Percentiles rank a stretch among this genome's conserved stretches.
Evolutionary conservation across 164 flowering plant genomes (phyloP).

Genomic region (Chimonanthus salicifolius): DNA sequence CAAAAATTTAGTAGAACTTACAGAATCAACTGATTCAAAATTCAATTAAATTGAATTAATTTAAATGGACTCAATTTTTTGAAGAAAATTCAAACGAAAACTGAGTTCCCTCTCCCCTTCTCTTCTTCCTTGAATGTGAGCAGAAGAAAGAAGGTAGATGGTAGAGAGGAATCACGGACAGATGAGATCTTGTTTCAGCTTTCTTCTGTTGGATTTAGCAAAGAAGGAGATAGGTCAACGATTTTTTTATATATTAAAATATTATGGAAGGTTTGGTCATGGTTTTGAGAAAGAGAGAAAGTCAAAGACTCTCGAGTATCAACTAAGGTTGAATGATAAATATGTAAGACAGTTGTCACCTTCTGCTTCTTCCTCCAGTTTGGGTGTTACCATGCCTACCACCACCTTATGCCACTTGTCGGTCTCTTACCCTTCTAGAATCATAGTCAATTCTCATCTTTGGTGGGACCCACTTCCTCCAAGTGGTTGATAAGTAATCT

Average conservation of each 20-base stretch:
- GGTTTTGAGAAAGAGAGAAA: neutral
- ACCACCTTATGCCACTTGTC: neutral
- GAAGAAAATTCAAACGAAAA: too few species aligned
- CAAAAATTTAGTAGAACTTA: too few species aligned
- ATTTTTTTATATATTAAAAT: too few species aligned
- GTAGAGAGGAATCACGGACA: neutral
- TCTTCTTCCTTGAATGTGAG: neutral
- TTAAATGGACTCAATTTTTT: too few species aligned
- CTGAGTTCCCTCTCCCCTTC: too few species aligned
- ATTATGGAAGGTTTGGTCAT: neutral
- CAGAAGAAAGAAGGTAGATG: neutral
- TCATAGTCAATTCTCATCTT: neutral
- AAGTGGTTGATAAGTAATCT: too few species aligned
- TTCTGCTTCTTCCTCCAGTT: too few species aligned
- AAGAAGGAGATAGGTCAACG: neutral
- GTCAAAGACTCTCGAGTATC: neutral
- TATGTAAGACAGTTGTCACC: neutral
- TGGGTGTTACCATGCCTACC: neutral
- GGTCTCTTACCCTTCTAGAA: neutral
- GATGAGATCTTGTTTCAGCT: neutral
- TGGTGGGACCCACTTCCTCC: too few species aligned
- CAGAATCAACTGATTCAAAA: too few species aligned
- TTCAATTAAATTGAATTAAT: too few species aligned
- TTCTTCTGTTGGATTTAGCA: neutral
- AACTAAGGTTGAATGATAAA: neutral